phyloP scores from a whole-genome alignment of 2,329 filamentous ascomycete species.

The Lomentospora prolificans region DNA sequence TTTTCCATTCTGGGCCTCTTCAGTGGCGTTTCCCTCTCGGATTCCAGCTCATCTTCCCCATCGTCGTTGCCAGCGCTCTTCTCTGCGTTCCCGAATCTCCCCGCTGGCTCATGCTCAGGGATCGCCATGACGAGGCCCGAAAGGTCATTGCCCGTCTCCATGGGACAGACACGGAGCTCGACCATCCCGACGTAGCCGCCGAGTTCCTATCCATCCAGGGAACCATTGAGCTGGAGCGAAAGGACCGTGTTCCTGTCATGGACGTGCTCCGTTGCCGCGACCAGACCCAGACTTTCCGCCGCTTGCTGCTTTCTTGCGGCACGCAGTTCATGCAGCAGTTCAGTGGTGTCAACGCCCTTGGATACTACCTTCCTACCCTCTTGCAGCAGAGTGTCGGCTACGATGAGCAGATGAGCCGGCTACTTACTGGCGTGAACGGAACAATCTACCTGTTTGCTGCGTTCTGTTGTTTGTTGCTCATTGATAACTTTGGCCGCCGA shows the following conservation, averaged over 20 bases:
- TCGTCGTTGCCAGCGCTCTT: conserved; percentile 21
- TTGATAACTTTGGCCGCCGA: conserved; percentile 29
- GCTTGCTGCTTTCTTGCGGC: conserved; percentile 30
- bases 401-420: conserved; percentile 36
- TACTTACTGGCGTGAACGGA: conserved; percentile 43
- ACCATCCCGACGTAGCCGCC: conserved; percentile 18
- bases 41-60: conserved; percentile 28
- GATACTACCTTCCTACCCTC: conserved; percentile 42
- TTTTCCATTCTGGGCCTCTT: conserved; percentile 20
- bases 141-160: conserved; percentile 6
- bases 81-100: conserved; percentile 21
- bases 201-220: conserved; percentile 26
- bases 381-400: conserved; percentile 46
- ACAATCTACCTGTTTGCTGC: conserved; percentile 28
- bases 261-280: conserved; percentile 27
- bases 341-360: conserved; percentile 31
- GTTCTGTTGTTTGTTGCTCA: conserved; percentile 26
- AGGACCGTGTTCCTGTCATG: conserved; percentile 20
- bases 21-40: conserved; percentile 27
- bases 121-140: conserved; percentile 25
- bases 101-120: conserved; percentile 25
- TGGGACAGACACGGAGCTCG: conserved; percentile 10
- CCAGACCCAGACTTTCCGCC: conserved; percentile 25
- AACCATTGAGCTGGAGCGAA: conserved; percentile 24
- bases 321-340: conserved; percentile 37